These are phyloP conservation scores for Cyclotella kingstonii DNA, from an alignment of 108 stramenopile species.

Conservation along the genomic window DNA sequence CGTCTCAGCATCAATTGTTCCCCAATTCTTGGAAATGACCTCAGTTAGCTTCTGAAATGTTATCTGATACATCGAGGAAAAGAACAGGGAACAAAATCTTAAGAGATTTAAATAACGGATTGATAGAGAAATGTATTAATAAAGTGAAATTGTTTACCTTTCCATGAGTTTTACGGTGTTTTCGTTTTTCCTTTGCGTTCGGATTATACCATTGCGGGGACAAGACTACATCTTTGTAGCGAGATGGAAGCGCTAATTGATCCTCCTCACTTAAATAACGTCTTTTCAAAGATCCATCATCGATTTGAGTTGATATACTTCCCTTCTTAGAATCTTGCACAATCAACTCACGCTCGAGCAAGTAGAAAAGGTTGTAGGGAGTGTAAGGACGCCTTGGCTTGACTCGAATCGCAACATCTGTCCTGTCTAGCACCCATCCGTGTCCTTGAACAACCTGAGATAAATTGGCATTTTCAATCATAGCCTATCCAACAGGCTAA, in stretches of 20 bases:
- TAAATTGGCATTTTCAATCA: too few relatives aligned
- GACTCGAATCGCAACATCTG: constrained; percentile 9
- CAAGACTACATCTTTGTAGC: constrained; percentile 31
- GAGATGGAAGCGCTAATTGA: constrained; percentile 19
- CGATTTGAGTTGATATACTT: background rate
- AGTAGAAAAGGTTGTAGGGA: constrained; percentile 43
- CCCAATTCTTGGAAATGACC: constrained; percentile 41
- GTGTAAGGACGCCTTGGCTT: constrained; percentile 39
- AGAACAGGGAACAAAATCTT: constrained; percentile 1
- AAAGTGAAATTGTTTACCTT: constrained; percentile 12
- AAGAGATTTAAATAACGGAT: background rate
- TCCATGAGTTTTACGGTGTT: constrained; percentile 42
- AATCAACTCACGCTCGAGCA: constrained; percentile 38
- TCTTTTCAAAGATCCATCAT: background rate
- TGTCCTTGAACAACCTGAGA: background rate
- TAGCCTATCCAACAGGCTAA: too few relatives aligned
- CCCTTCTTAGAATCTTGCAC: constrained; percentile 15
- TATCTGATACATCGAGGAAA: constrained; percentile 13
- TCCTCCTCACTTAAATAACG: constrained; percentile 17
- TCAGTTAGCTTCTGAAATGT: constrained; percentile 38
- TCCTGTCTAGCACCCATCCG: constrained; percentile 28
- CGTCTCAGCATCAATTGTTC: constrained; percentile 29
- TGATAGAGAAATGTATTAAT: background rate
- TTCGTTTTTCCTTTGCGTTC: constrained; percentile 37
- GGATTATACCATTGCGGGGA: constrained; percentile 39